Base-by-base conservation (phyloP, 495 filamentous ascomycete species). In the Delitschia confertaspora region DNA sequence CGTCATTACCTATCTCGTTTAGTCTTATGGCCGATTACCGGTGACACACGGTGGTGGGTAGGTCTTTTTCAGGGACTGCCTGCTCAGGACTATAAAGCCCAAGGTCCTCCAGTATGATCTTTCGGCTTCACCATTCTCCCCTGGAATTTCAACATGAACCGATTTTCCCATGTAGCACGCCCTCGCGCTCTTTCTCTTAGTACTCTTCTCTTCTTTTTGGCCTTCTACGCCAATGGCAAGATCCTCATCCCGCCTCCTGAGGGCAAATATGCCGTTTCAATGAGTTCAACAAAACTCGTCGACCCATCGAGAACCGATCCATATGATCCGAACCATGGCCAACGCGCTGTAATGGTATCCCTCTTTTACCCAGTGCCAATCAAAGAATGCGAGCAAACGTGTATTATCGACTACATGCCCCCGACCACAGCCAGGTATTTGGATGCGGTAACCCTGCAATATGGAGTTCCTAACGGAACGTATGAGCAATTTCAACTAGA, bases 291-390 rank as follows among this genome's bases (percentile, higher is more conserved):
- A n/a, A 48, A 55, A 20, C 24, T 55, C 18, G 23, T 30, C 17
- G 51, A 55, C 20, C n/a, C 35, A 23, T 35, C 39, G 4, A 39
- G 51, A 20, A 44, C 32, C 20, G 51, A 55, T 20, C 45, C 51
- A 11, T 55, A 45, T 45, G 51, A 48, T 27, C 39, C 51, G 4
- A 31, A 29, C 23, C 21, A 31, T n/a, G 41, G 31, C 6, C 34
- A 48, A 4, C 39, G 45, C 11, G 33, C 13, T 14, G 36, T 49
- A n/a, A 55, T 55, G 51, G 37, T 46, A 24, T 55, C 51, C 5
- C 30, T 55, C 18, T 55, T 45, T 35, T 55, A 55, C 21, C 51
- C 51, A 8, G 9, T 55, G 2, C 11, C n/a, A 4, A 8, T 18
- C 6, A 9, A 24, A 16, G 10, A 13, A 13, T 45, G 45, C 19